Evolutionary conservation across 1,139 yeast species (phyloP), one percentile per base, ranked within the genome.

Genomic region (Taphrina communis): DNA sequence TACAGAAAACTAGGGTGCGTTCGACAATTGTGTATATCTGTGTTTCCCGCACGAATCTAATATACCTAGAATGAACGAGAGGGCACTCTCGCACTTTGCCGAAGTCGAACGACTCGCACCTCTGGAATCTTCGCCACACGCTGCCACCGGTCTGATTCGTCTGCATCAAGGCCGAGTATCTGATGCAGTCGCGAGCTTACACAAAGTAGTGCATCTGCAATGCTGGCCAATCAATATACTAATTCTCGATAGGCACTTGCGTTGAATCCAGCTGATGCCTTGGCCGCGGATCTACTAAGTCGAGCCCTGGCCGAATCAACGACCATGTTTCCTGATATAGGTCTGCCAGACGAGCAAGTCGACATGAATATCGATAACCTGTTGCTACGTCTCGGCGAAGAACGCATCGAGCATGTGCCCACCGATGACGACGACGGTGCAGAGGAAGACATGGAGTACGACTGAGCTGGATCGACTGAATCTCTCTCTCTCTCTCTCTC

Each of bases 61-160:
- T 42, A 14, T 72, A n/a, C 41, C 42, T 59, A 72, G 86, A 67
- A 83, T 84, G 69, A 85, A 82, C 70, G 85, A 86, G 63, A 85
- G 86, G 74, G 89, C 98, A 0, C 81, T 92, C 57, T 84, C 82
- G 52, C 89, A 90, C 75, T 92, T 94, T 77, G 86, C 86, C 71
- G 88, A 88, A 73, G 97, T 94, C 5, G 78, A 89, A 52, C 86
- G 86, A 71, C 82, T 88, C 14, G 84, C 92, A 46, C 87, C 87
- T 61, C 84, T 84, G 66, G 97, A 92, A 76, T 81, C 93, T 21
- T 90, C 89, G 74, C 82, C 90, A 6, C 85, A 89, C 72, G 84
- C 97, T 0, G 92, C 98, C 0, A 85, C 94, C 76, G 99, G 97
- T 0, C 82, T 93, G 65, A 86, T 93, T 1, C 83, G 91, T 76